Percentiles rank a stretch among this genome's conserved stretches.
These are phyloP conservation scores for Ploettnerulaceae sp. DNA, from an alignment of 2,329 filamentous ascomycete species.

Conservation along the genomic window DNA sequence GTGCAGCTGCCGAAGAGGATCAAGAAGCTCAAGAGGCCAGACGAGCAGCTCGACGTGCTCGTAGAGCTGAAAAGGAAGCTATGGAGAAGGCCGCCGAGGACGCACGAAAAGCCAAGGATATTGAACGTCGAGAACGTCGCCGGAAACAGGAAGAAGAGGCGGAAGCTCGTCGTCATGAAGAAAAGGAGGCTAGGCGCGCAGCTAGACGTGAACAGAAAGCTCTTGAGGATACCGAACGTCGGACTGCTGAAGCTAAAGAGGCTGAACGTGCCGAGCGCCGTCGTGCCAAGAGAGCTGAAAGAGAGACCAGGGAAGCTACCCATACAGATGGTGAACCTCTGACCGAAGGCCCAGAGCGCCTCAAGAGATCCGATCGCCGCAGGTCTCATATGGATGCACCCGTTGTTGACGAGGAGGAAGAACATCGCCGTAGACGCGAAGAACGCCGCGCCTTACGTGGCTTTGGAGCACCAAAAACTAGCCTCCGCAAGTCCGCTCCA, in stretches of 20 bases:
- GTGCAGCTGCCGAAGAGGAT: constrained; percentile 49
- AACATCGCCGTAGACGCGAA: constrained; percentile 50
- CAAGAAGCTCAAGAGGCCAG: constrained; percentile 45
- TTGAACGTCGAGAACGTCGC: constrained; percentile 50
- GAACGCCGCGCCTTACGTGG: constrained; percentile 44
- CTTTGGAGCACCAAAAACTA: constrained; percentile 28
- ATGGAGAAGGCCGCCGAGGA: constrained; percentile 48
- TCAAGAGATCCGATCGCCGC: constrained; percentile 43
- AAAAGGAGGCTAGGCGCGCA: constrained; percentile 54
- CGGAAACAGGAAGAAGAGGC: constrained; percentile 53
- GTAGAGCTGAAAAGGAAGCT: constrained; percentile 48
- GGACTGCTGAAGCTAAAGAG: constrained; percentile 35
- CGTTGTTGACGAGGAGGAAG: constrained; percentile 49
- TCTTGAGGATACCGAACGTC: constrained; percentile 39
- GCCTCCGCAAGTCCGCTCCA: constrained; percentile 41
- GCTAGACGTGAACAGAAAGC: constrained; percentile 49
- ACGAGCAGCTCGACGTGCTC: constrained; percentile 56
- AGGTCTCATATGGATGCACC: constrained; percentile 42
- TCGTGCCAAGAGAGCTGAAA: constrained; percentile 40
- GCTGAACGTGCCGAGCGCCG: constrained; percentile 46
- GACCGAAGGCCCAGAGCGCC: constrained; percentile 40
- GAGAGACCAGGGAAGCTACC: constrained; percentile 40
- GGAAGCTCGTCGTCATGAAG: constrained; percentile 49
- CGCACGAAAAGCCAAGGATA: constrained; percentile 51
- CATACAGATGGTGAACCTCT: constrained; percentile 44